phyloP scores from a whole-genome alignment of 345 rosid genomes.

The Linum usitatissimum region DNA sequence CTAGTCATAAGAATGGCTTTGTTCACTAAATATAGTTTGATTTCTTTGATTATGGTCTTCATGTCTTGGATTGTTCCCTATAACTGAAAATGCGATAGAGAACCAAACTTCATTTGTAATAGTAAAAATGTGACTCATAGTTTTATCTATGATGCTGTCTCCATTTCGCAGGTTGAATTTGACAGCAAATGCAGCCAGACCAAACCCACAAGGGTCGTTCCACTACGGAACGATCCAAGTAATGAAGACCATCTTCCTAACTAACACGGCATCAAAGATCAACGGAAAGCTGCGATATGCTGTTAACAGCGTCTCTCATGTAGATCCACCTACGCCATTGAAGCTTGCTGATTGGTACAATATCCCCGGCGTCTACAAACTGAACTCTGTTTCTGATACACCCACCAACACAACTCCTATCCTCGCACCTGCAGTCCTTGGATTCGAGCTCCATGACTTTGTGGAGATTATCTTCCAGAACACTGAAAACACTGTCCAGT shows the following conservation, averaged over 20 bases:
- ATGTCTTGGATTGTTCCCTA: no score
- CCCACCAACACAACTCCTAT: slow-evolving; percentile 28
- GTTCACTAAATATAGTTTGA: no score
- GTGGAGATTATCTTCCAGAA: slow-evolving; percentile 71
- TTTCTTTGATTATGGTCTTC: no score
- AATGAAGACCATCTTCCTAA: slow-evolving; percentile 33
- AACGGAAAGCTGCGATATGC: slow-evolving; percentile 48
- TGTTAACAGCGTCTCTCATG: slow-evolving; percentile 52
- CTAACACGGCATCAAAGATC: slow-evolving; percentile 31
- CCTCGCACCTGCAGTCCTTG: slow-evolving; percentile 37
- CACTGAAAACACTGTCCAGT: slow-evolving; percentile 42
- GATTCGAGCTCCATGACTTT: slow-evolving; percentile 45
- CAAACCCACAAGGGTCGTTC: slow-evolving; percentile 91
- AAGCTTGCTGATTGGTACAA: slow-evolving; percentile 73
- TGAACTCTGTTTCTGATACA: slow-evolving; percentile 33
- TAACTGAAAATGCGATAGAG: background rate
- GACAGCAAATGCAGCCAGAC: slow-evolving; percentile 91
- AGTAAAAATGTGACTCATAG: background rate
- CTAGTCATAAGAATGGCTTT: no score
- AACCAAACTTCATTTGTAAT: background rate
- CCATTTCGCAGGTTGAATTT: slow-evolving; percentile 40
- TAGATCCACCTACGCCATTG: slow-evolving; percentile 59
- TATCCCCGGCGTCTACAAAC: slow-evolving; percentile 48
- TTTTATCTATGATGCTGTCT: background rate
- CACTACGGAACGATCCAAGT: slow-evolving; percentile 54